Evolutionary conservation across 331 rosid species (phyloP).

Genomic region (Stylosanthes scabra): DNA sequence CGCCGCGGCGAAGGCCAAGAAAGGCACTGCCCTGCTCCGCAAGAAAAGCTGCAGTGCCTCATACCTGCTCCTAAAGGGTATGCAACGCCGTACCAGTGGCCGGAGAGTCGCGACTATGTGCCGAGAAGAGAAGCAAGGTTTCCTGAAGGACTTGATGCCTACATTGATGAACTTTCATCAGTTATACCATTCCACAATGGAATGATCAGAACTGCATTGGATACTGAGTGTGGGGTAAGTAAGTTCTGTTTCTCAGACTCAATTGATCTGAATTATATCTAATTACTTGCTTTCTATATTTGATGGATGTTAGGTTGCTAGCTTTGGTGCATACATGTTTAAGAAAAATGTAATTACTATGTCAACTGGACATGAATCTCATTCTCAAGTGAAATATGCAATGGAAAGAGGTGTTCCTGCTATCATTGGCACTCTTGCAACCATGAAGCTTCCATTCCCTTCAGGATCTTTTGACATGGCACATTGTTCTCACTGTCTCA

Average conservation of each 20-base stretch:
- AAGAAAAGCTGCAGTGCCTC: conserved; percentile 70
- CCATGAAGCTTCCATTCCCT: conserved; percentile 82
- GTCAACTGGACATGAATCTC: conserved; percentile 96
- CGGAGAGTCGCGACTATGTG: conserved; percentile 82
- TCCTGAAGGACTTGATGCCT: conserved; percentile 86
- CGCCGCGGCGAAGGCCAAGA: conserved; percentile 82
- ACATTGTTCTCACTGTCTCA: conserved; percentile 90
- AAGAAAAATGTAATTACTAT: conserved; percentile 73
- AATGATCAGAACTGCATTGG: conserved; percentile 76
- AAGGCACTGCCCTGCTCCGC: conserved; percentile 74
- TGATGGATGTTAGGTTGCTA: conserved; percentile 72
- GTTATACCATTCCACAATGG: conserved; percentile 74
- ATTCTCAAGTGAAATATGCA: conserved; percentile 95
- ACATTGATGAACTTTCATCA: conserved; percentile 70
- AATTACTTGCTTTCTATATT: conserved; percentile 1
- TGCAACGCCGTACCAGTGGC: conserved; percentile 82
- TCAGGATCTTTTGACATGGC: conserved; percentile 87
- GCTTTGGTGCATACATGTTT: conserved; percentile 82
- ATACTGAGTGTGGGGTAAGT: conserved; percentile 90
- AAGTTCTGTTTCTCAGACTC: conserved; percentile 18
- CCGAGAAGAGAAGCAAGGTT: conserved; percentile 92
- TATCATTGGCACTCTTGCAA: conserved; percentile 82
- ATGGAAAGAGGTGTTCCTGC: conserved; percentile 95
- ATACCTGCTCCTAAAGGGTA: conserved; percentile 83
- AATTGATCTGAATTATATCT: too few relatives aligned